A percentile compares a stretch with the other conserved stretches of the same genome.
These are phyloP conservation scores for Asterionellopsis glacialis DNA, from an alignment of 108 stramenopile species.

Conservation along the genomic window DNA sequence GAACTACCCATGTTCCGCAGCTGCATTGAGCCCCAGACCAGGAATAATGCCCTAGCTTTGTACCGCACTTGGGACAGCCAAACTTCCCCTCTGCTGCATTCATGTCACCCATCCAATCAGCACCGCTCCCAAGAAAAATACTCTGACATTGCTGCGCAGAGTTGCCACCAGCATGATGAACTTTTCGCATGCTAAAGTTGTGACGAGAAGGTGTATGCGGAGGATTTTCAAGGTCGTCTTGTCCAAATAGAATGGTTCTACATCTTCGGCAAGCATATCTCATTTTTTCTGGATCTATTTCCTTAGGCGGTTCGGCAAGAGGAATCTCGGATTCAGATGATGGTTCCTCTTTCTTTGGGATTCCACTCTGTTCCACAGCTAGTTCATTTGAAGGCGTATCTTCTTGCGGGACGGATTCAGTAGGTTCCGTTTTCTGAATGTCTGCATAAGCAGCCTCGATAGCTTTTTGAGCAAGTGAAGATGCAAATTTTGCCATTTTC, in stretches of 20 bases:
- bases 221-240: slow-evolving; percentile 62
- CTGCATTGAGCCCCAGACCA: slow-evolving; percentile 84
- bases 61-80: slow-evolving; percentile 63
- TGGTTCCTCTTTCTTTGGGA: background rate
- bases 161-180: slow-evolving; percentile 12
- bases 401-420: background rate
- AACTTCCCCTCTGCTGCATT: slow-evolving; percentile 63
- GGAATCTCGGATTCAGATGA: slow-evolving; percentile 6
- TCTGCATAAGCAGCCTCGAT: slow-evolving; percentile 8
- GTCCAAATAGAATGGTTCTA: slow-evolving; percentile 57
- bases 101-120: slow-evolving; percentile 43
- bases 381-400: background rate
- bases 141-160: slow-evolving; percentile 36
- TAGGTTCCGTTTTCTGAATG: background rate
- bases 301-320: background rate
- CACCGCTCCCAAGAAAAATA: slow-evolving; percentile 50
- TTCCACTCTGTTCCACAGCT: slow-evolving; percentile 2
- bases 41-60: slow-evolving; percentile 72
- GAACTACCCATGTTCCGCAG: slow-evolving; percentile 84
- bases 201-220: slow-evolving; percentile 44
- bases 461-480: slow-evolving; percentile 17
- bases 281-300: slow-evolving; percentile 17
- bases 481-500: slow-evolving; percentile 69
- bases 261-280: slow-evolving; percentile 72
- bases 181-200: slow-evolving; percentile 24